Evolutionary conservation across 2,329 filamentous ascomycete species (phyloP), one percentile per base, ranked within the genome.

Genomic region (Sclerotiophoma versabilis): DNA sequence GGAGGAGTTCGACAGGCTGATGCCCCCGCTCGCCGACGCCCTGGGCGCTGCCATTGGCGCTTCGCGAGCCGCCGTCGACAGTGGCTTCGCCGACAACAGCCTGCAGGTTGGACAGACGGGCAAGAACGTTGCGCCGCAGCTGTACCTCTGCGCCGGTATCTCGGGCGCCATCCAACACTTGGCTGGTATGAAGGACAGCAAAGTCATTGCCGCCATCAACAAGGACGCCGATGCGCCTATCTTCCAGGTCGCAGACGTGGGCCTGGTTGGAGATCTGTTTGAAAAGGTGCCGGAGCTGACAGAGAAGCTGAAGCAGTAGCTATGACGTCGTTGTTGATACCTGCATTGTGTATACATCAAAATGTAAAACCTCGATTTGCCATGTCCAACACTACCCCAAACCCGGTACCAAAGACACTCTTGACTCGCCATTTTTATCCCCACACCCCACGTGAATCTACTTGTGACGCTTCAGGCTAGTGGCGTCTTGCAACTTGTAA

Each of bases 171-270:
- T 99, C 66, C 95, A 99, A 80, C 95, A 99, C 82, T 78, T 99
- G 78, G 95, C 95, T 26, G 95, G 95, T 73, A 99, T 99, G 95
- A 99, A 99, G 84, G 95, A 99, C 74, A 97, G 92, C 82, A 99
- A 99, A 82, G 95, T 99, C 54, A 99, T 99, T 79, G 95, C 93
- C 19, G 92, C 92, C 12, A 98, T 99, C 73, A 99, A 99, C 83
- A 99, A 99, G 81, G 95, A 99, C 72, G 82, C 87, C 4, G 95
- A 99, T 77, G 95, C 95, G 52, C 95, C 95, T 25, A 99, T 99
- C 67, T 99, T 99, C 83, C 95, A 99, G 79, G 87, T 99, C 54
- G 95, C 95, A 4, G 95, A 99, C 77, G 92, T 98, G 48, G 95
- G 95, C 11, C 81, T 99, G 46, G 93, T 99, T 5, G 93, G 93